Conservation (phyloP, 2,329 filamentous ascomycete genomes). For the Fusarium cyanostomum region DNA sequence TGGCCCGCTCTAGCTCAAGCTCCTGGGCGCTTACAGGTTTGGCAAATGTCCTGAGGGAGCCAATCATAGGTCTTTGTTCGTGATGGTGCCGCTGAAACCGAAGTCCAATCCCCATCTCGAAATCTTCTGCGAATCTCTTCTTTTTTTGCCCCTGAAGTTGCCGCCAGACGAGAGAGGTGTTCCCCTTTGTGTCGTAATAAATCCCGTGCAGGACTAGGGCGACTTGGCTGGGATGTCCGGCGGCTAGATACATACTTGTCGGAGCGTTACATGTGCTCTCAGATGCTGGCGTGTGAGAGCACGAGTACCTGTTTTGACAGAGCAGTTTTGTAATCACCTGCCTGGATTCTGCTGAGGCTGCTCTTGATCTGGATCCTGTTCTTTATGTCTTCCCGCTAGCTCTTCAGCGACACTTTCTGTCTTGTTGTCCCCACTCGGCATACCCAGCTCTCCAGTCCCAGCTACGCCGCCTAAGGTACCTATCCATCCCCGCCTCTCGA, state of each 20-base stretch:
- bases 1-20: conserved; percentile 33
- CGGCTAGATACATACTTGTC: neutral
- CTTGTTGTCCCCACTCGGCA: too few relatives aligned
- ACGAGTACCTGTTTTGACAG: too few relatives aligned
- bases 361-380: conserved; percentile 4
- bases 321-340: too few relatives aligned
- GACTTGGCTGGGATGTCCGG: neutral
- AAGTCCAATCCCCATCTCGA: conserved; percentile 13
- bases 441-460: too few relatives aligned
- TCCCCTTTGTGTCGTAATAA: neutral
- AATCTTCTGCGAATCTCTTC: conserved; percentile 10
- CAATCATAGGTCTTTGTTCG: conserved; percentile 32
- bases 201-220: neutral
- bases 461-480: too few relatives aligned
- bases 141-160: conserved; percentile 12
- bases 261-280: too few relatives aligned
- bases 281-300: too few relatives aligned
- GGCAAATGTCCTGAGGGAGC: conserved; percentile 17
- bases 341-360: too few relatives aligned
- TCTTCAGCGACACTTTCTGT: neutral
- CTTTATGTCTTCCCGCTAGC: neutral
- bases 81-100: conserved; percentile 17
- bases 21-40: conserved; percentile 42
- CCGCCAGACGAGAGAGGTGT: neutral
- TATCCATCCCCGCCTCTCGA: too few relatives aligned